Percentiles rank a stretch among this genome's conserved stretches.
Evolutionary conservation across 1,284 basidiomycete genomes (phyloP).

Genomic region (Marasmius oreades): DNA sequence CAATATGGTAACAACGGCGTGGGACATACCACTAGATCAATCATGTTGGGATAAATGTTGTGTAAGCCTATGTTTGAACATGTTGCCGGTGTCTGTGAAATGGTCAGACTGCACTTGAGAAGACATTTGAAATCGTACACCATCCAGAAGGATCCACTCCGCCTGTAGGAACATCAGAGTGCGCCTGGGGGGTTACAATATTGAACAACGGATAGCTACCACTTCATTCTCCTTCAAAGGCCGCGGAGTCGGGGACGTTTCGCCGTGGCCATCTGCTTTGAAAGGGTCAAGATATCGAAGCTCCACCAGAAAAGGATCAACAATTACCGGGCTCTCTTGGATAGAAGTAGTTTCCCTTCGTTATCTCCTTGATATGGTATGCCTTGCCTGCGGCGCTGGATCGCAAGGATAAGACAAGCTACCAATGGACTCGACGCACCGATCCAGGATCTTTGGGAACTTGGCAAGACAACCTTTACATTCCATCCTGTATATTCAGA

Average conservation of each 20-base stretch:
- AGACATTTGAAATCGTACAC: slow-evolving; percentile 44
- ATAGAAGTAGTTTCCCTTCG: slow-evolving; percentile 79
- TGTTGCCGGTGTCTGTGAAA: slow-evolving; percentile 79
- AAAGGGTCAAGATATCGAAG: slow-evolving; percentile 6
- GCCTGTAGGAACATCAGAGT: slow-evolving; percentile 33
- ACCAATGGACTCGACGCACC: slow-evolving; percentile 36
- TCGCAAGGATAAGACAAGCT: slow-evolving; percentile 1
- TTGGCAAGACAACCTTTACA: slow-evolving; percentile 86
- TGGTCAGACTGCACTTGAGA: slow-evolving; percentile 4
- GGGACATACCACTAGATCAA: slow-evolving; percentile 74
- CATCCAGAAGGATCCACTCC: slow-evolving; percentile 88
- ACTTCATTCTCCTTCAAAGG: slow-evolving; percentile 73
- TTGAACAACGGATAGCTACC: slow-evolving; percentile 23
- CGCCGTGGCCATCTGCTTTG: slow-evolving; percentile 65
- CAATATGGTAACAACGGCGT: background rate
- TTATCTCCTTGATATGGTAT: slow-evolving; percentile 79
- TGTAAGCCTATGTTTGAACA: slow-evolving; percentile 88
- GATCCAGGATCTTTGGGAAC: slow-evolving; percentile 89
- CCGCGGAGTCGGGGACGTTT: slow-evolving; percentile 57
- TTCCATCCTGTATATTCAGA: slow-evolving; percentile 59
- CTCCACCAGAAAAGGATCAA: slow-evolving; percentile 1
- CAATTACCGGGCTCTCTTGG: slow-evolving; percentile 55
- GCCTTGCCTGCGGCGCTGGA: slow-evolving; percentile 59
- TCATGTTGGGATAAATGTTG: slow-evolving; percentile 79
- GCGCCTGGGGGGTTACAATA: background rate